Evolutionary conservation across 441 rosid genomes (phyloP).

Genomic region (Rhodomyrtus psidioides): DNA sequence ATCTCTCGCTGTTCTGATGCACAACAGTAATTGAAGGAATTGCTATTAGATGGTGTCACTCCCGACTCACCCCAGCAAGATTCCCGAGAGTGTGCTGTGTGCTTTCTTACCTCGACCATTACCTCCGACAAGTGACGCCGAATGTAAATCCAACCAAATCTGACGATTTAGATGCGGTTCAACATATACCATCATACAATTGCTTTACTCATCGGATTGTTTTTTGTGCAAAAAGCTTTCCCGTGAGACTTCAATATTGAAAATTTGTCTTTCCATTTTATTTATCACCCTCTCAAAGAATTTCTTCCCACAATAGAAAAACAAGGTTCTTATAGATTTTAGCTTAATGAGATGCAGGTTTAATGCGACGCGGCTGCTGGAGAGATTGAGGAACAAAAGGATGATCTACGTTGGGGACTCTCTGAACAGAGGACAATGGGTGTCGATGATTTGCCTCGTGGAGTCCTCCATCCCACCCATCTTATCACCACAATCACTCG

Average conservation of each 20-base stretch:
- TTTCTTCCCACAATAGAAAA: neutral
- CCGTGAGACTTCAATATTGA: neutral
- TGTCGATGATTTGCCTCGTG: constrained; percentile 54
- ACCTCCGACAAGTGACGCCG: neutral
- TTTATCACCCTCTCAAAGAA: neutral
- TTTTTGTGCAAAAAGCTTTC: neutral
- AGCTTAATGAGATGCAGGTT: constrained; percentile 38
- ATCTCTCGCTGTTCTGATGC: neutral
- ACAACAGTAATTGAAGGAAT: neutral
- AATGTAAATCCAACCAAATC: neutral
- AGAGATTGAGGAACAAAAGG: constrained; percentile 53
- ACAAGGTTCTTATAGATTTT: neutral
- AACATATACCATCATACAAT: neutral
- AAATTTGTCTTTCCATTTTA: neutral
- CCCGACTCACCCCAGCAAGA: neutral
- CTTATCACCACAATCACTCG: constrained; percentile 43
- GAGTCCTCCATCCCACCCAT: constrained; percentile 32
- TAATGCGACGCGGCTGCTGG: constrained; percentile 66
- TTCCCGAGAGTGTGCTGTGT: neutral
- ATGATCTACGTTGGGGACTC: constrained; percentile 64
- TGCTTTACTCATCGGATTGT: neutral
- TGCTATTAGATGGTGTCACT: neutral
- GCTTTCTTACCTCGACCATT: neutral
- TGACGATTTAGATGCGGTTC: neutral
- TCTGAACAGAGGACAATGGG: constrained; percentile 60